Evolutionary conservation across 345 rosid genomes (phyloP).

Genomic region (Pugionium dolabratum): DNA sequence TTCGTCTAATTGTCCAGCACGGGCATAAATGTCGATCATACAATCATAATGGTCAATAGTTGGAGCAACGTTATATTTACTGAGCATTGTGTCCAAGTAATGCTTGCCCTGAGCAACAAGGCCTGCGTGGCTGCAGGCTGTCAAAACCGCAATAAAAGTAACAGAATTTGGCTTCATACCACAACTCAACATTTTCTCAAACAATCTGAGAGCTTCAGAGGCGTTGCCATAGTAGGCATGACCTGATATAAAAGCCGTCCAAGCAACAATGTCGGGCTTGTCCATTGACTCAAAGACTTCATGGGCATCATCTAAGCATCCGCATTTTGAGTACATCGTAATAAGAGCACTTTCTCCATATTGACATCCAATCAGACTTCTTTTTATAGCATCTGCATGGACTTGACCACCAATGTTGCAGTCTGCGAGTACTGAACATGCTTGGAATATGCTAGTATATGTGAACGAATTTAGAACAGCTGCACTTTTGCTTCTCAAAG

Average conservation of each 20-base stretch:
- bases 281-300: slow-evolving; percentile 57
- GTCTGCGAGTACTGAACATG: slow-evolving; percentile 68
- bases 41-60: slow-evolving; percentile 22
- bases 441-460: slow-evolving; percentile 71
- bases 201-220: slow-evolving; percentile 59
- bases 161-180: slow-evolving; percentile 62
- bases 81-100: slow-evolving; percentile 40
- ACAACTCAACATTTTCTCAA: slow-evolving; percentile 50
- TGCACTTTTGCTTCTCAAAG: slow-evolving; percentile 48
- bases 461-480: slow-evolving; percentile 54
- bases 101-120: slow-evolving; percentile 53
- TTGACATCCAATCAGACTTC: slow-evolving; percentile 50
- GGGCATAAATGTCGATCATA: slow-evolving; percentile 25
- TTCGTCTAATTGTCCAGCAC: slow-evolving; percentile 60
- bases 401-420: slow-evolving; percentile 61
- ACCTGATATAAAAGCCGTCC: slow-evolving; percentile 75
- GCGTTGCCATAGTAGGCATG: slow-evolving; percentile 74
- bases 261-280: slow-evolving; percentile 68
- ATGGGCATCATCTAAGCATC: slow-evolving; percentile 59
- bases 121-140: slow-evolving; percentile 79
- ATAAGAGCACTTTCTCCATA: slow-evolving; percentile 70
- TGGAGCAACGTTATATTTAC: slow-evolving; percentile 13
- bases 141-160: slow-evolving; percentile 67
- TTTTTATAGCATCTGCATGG: slow-evolving; percentile 79
- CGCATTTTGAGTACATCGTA: slow-evolving; percentile 73